Base-by-base conservation (phyloP, 2,329 filamentous ascomycete genomes). In the Fusarium siculi region DNA sequence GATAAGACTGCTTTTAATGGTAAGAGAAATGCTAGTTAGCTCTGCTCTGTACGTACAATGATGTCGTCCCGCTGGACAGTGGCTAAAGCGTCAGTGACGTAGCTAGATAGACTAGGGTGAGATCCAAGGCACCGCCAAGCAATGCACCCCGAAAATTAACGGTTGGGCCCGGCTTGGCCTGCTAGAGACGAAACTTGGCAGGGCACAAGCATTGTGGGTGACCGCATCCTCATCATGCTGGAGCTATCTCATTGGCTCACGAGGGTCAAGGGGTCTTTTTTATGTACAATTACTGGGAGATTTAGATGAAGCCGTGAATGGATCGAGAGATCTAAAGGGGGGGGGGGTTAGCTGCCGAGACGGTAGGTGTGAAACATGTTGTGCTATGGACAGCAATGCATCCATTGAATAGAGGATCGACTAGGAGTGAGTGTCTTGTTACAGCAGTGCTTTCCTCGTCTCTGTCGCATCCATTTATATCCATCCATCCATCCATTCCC, bases 101-200 rank as follows among this genome's bases (percentile, higher is more conserved):
- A 64, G 63, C 46, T 54, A 34, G 66, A 25, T 54, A 34, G 66
- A 25, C 46, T 66, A 55, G 55, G 47, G 39, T 54, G 18, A 23
- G 32, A 56, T 53, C 46, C 66, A 63, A 68, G 66, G 43, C 50
- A 49, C 50, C 44, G 70, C 70, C 70, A 73, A 73, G 70, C 62
- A 71, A 73, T 71, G 50, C 15, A 49, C 68, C 68, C 53, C 61
- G 28, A 71, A 67, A 62, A 71, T 67, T 42, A 53, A 67, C 70
- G 70, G 70, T 55, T 68, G 70, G 71, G 58, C 58, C 71, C 71
- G 71, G 55, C 68, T 67, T 72, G 67, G 71, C 71, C 57, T 34
- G 25, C 52, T 59, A 50, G 46, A 54, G 42, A 39, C 53, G 49
- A 70, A 72, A 63, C 68, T 71, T 71, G 67, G 68, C 67, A 71